Base-by-base conservation (phyloP, 2,329 filamentous ascomycete species). In the Tolypocladium pustulatum region DNA sequence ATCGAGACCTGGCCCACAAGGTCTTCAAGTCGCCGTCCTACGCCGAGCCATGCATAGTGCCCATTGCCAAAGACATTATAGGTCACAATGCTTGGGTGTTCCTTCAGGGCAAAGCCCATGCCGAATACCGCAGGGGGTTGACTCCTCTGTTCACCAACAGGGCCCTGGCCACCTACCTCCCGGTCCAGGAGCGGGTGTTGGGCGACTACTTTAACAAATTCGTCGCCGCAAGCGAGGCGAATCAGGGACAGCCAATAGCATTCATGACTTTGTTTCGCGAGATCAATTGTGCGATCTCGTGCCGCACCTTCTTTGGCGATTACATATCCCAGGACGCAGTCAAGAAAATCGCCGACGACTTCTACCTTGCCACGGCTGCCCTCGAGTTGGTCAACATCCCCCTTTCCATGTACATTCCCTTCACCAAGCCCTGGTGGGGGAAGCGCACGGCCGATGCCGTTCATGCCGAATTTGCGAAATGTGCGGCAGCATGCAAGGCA, bases 311-410 rank as follows among this genome's bases (percentile, higher is more conserved):
- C 67, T 88, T 91, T 54, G 89, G 89, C 30, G 82, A 90, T 73
- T 91, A 91, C 75, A 90, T 91, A 72, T 83, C 83, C 10, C 82
- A 90, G 51, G 82, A 84, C 60, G 81, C 83, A 5, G 82, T 92
- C 59, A 86, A 89, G 76, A 86, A 81, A 70, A 89, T 92, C 59
- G 86, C 88, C 22, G 84, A 91, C 67, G 88, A 92, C 72, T 92
- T 89, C 71, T 91, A 90, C 71, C 78, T 85, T 60, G 87, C 89
- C 65, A 92, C 89, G 5, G 88, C 85, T 27, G 88, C 89, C 0
- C 80, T 92, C 51, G 89, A 92, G 71, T 80, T 92, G 27, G 89
- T 92, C 75, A 91, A 91, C 73, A 84, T 91, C 66, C 88, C 89
- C 4, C 59, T 78, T 0, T 77, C 75, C 0, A 83, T 91, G 67